Evolutionary conservation across 2,329 filamentous ascomycete genomes (phyloP).

Genomic region (Emergomyces africanus): DNA sequence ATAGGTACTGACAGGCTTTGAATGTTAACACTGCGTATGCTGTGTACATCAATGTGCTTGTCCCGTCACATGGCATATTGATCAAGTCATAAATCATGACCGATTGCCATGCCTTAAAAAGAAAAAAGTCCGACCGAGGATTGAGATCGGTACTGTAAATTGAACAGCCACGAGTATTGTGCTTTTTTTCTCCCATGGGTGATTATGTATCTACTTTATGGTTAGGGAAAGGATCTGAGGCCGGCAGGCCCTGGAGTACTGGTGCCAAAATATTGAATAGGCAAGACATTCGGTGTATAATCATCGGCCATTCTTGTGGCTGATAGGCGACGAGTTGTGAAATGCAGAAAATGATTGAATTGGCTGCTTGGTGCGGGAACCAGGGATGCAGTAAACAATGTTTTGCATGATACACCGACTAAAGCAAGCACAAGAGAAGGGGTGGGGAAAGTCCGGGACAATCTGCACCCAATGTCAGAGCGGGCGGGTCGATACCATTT

Average conservation of each 20-base stretch:
- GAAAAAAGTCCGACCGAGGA: background rate
- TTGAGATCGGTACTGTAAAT: background rate
- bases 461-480: background rate
- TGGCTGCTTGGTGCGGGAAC: background rate
- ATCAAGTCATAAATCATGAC: background rate
- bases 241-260: no score
- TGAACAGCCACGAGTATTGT: background rate
- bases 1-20: background rate
- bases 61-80: conserved; percentile 1
- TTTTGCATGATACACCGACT: conserved; percentile 2
- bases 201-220: background rate
- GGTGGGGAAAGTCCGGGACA: background rate
- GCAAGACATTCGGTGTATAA: background rate
- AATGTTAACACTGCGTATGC: background rate
- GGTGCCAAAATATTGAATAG: background rate
- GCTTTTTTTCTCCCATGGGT: background rate
- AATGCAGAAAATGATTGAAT: background rate
- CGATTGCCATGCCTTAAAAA: background rate
- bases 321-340: background rate
- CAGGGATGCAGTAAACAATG: conserved; percentile 1
- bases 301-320: background rate
- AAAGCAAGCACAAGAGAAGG: background rate
- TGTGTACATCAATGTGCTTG: background rate
- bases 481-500: background rate
- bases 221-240: background rate